phyloP scores from a whole-genome alignment of 805 yeast genomes.

The Yarrowia alimentaria region DNA sequence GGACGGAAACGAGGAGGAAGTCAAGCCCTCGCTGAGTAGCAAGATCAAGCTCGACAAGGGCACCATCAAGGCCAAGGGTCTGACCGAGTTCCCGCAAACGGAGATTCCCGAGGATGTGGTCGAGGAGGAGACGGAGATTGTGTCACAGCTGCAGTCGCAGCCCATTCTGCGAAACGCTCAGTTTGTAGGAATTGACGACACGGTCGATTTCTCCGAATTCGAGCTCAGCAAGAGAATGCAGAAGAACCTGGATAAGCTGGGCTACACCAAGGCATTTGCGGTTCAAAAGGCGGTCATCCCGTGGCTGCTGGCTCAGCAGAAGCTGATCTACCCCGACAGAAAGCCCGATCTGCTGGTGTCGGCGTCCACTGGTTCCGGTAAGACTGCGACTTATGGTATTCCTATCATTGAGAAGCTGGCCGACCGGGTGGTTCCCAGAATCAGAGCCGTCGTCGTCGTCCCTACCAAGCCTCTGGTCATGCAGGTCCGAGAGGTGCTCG shows the following conservation, averaged over 20 bases:
- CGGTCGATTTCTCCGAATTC: slow-evolving; percentile 51
- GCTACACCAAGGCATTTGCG: slow-evolving; percentile 63
- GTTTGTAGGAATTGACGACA: slow-evolving; percentile 50
- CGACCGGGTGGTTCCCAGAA: slow-evolving; percentile 62
- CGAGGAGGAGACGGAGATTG: slow-evolving; percentile 35
- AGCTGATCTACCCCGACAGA: slow-evolving; percentile 40
- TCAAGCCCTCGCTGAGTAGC: slow-evolving; percentile 30
- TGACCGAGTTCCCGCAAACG: slow-evolving; percentile 32
- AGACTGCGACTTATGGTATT: slow-evolving; percentile 81
- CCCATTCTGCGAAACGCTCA: slow-evolving; percentile 39
- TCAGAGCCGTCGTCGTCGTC: slow-evolving; percentile 74
- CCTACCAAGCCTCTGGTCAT: slow-evolving; percentile 86
- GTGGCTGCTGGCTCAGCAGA: slow-evolving; percentile 47
- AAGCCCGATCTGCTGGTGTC: slow-evolving; percentile 71
- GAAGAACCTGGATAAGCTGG: slow-evolving; percentile 48
- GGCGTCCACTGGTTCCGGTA: slow-evolving; percentile 96
- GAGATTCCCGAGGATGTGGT: slow-evolving; percentile 33
- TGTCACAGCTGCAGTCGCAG: slow-evolving; percentile 28
- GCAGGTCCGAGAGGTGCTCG: slow-evolving; percentile 72
- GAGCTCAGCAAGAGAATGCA: slow-evolving; percentile 41
- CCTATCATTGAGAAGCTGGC: slow-evolving; percentile 74
- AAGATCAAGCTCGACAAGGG: slow-evolving; percentile 26
- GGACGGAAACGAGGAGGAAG: slow-evolving; percentile 29
- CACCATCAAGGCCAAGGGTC: slow-evolving; percentile 29
- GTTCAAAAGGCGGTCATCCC: slow-evolving; percentile 71